Evolutionary conservation across 2,329 filamentous ascomycete genomes (phyloP), one percentile per base, ranked within the genome.

Genomic region (Escovopsis sp.): DNA sequence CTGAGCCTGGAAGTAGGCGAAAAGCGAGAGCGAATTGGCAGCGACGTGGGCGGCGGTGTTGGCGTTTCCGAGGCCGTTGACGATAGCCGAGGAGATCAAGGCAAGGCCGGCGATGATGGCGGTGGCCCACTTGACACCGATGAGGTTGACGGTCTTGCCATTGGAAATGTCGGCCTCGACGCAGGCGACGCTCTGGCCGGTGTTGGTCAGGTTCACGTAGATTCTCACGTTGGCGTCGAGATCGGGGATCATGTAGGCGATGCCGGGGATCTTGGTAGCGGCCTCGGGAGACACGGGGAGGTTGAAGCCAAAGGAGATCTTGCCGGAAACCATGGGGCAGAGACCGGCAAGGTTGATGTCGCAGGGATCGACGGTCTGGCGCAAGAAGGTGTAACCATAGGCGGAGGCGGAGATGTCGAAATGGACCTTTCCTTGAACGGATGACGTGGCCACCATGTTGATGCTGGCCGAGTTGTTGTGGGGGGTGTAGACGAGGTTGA

Each of bases 1-100:
- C 62, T 94, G 88, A 5, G 85, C 79, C 63, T 96, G 89, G 71
- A 95, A 94, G 63, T 91, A 95, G 46, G 82, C 77, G 57, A 94
- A 94, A 27, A 96, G 77, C n/a, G 88, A 91, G 47, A 95, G 73
- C 4, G 89, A 86, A 56, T 94, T 94, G 42, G 88, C 83, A 42
- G 89, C 89, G 48, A 96, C 84, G 62, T 96, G 89, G 39, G 89
- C 87, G 37, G 89, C 88, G 5, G 89, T 89, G 59, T 95, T 95
- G 39, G 85, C 85, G 61, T 95, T 87, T 10, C 89, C 89, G 5
- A 95, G 68, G 29, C 87, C 87, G 25, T 87, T 94, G 27, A 89
- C 84, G 48, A 95, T 74, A 47, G 86, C 89, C 35, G 89, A 94
- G 8, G 86, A 81, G 39, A 86, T 70, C 37, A 95, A 70, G 50